phyloP scores from a whole-genome alignment of 2,329 filamentous ascomycete species.

The Aspergillus fructus region DNA sequence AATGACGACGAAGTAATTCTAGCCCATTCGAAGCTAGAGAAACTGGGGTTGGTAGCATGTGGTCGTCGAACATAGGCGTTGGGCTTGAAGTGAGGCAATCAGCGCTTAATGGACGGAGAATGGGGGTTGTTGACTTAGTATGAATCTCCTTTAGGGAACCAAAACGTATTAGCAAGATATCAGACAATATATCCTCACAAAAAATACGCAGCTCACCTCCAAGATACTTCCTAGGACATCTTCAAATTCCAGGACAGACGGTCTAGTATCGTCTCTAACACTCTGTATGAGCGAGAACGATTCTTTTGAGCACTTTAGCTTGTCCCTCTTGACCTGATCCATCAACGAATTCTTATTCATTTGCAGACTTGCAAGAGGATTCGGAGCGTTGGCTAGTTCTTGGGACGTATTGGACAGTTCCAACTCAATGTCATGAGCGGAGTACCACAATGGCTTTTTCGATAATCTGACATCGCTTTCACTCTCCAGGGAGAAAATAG shows the following conservation, averaged over 20 bases:
- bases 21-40: background rate
- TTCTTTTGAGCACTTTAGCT: conserved; percentile 25
- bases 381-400: background rate
- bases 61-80: background rate
- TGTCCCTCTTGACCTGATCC: conserved; percentile 19
- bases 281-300: conserved; percentile 28
- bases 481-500: conserved; percentile 45
- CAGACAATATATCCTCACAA: background rate
- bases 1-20: background rate
- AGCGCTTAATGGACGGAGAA: conserved; percentile 4
- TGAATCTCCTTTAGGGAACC: background rate
- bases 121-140: background rate
- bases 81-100: conserved; percentile 3
- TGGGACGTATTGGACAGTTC: background rate
- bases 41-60: conserved; percentile 15
- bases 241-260: conserved; percentile 22
- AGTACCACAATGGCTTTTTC: conserved; percentile 9
- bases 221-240: conserved; percentile 14
- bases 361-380: background rate
- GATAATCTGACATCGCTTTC: conserved; percentile 48
- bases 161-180: background rate
- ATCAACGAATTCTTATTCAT: background rate
- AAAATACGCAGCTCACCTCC: background rate
- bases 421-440: background rate
- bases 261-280: conserved; percentile 25